Percentiles rank a stretch among this genome's conserved stretches.
phyloP scores from a whole-genome alignment of 805 yeast species.

The Ascoidea asiatica region DNA sequence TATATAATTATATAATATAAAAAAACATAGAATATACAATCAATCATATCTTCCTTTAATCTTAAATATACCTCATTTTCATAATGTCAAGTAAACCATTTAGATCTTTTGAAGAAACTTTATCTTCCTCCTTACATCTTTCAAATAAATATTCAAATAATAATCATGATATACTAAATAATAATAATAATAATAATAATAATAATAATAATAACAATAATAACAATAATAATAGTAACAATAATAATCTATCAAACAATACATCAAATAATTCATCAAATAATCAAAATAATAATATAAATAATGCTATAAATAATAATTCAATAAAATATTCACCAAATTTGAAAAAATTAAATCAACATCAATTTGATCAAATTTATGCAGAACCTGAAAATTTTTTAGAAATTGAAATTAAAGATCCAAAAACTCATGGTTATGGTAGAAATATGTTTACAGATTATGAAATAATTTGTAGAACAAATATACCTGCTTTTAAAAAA shows the following conservation, averaged over 20 bases:
- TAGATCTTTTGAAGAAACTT: constrained; percentile 6
- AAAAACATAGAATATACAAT: too few relatives aligned
- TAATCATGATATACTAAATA: constrained; percentile 6
- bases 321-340: too few relatives aligned
- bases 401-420: constrained; percentile 77
- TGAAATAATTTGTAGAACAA: constrained; percentile 80
- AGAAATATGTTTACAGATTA: constrained; percentile 78
- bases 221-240: too few relatives aligned
- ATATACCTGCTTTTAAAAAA: constrained; percentile 74
- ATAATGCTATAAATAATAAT: too few relatives aligned
- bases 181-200: constrained; percentile 13
- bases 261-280: constrained; percentile 7
- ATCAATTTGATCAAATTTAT: constrained; percentile 69
- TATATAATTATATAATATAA: too few relatives aligned
- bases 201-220: too few relatives aligned
- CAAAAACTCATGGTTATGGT: constrained; percentile 62
- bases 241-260: too few relatives aligned
- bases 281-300: constrained; percentile 13
- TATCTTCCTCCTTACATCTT: not conserved
- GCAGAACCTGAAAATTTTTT: constrained; percentile 92
- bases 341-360: constrained; percentile 30
- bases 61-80: too few relatives aligned
- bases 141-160: not conserved
- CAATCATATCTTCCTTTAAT: too few relatives aligned
- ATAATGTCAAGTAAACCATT: constrained; percentile 1